phyloP scores from a whole-genome alignment of 2,329 filamentous ascomycete species.

The Emergomyces orientalis region DNA sequence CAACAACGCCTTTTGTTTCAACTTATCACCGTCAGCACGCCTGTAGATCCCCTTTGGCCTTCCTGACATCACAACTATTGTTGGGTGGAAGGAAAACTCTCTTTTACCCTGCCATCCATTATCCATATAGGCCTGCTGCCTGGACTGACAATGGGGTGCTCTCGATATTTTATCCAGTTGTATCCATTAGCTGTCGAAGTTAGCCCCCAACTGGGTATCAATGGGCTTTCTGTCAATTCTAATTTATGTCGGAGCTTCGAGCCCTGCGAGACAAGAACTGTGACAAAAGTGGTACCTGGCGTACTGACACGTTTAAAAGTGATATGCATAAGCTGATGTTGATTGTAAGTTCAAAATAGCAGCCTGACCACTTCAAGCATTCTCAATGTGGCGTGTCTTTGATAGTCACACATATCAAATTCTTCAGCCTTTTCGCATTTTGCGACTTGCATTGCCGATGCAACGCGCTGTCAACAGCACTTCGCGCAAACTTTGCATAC shows the following conservation, averaged over 20 bases:
- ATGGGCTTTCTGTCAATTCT: neutral
- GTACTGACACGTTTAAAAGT: neutral
- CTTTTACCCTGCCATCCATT: neutral
- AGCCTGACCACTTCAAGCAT: neutral
- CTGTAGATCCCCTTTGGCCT: neutral
- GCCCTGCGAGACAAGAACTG: neutral
- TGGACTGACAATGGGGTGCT: neutral
- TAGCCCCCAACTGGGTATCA: neutral
- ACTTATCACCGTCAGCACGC: neutral
- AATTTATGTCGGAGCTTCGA: neutral
- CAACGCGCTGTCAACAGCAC: neutral
- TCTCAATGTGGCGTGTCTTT: neutral
- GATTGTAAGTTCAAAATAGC: neutral
- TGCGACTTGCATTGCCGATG: neutral
- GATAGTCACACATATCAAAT: neutral
- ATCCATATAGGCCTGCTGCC: neutral
- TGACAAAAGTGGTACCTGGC: neutral
- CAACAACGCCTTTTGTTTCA: constrained; percentile 3
- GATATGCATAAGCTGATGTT: neutral
- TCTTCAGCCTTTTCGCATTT: neutral
- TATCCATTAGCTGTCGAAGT: neutral
- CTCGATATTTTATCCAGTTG: neutral
- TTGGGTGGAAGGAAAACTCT: neutral
- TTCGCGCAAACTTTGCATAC: neutral
- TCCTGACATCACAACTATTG: neutral